These are phyloP conservation scores for Pseudotulostoma volvatum DNA, from an alignment of 495 filamentous ascomycete genomes.

Conservation along the genomic window DNA sequence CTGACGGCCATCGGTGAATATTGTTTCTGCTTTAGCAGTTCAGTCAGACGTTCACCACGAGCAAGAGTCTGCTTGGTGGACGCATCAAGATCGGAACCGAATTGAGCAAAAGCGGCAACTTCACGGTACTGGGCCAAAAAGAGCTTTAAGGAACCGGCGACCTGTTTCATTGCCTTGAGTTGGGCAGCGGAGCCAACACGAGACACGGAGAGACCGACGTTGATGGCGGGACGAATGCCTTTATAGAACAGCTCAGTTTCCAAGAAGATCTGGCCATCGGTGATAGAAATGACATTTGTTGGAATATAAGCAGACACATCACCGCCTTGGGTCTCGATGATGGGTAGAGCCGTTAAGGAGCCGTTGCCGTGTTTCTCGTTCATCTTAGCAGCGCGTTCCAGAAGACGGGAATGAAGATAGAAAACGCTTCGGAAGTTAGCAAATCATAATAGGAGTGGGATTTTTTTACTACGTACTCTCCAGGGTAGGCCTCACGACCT, in stretches of 20 bases:
- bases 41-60: constrained; percentile 98
- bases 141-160: constrained; percentile 97
- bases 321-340: constrained; percentile 99
- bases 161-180: constrained; percentile 99
- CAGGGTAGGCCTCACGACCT: constrained; percentile 98
- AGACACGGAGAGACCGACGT: constrained; percentile 99
- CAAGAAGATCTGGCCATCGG: constrained; percentile 99
- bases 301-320: constrained; percentile 99
- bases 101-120: constrained; percentile 98
- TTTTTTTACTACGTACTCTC: no score
- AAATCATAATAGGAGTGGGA: no score
- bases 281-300: constrained; percentile 99
- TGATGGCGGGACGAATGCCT: constrained; percentile 99
- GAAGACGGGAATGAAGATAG: constrained; percentile 99
- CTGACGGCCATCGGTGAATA: constrained; percentile 97
- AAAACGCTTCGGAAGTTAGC: no score
- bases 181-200: constrained; percentile 99
- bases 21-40: constrained; percentile 99
- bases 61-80: constrained; percentile 96
- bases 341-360: constrained; percentile 89
- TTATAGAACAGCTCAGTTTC: constrained; percentile 99
- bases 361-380: constrained; percentile 90
- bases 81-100: constrained; percentile 98
- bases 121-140: constrained; percentile 99
- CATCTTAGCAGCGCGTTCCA: constrained; percentile 99